Conservation (phyloP, 768 basidiomycete genomes). For the Royoungia palumana region DNA sequence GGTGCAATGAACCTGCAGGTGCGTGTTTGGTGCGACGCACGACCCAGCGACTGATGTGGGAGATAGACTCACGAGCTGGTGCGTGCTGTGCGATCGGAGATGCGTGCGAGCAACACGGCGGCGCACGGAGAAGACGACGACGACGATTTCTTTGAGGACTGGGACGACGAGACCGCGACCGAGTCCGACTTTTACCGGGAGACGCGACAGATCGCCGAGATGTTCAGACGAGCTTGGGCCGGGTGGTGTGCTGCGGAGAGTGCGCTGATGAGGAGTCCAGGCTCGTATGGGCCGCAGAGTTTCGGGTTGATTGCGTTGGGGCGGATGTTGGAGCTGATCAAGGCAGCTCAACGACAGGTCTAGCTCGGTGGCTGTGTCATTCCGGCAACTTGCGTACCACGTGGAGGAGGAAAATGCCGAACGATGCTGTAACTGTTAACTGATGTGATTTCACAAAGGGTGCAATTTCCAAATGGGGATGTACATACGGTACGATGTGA, state of each 20-base stretch:
- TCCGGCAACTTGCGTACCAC: constrained; percentile 10
- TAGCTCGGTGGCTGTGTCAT: not conserved
- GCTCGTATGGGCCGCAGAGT: constrained; percentile 39
- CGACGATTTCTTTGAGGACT: constrained; percentile 24
- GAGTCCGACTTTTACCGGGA: constrained; percentile 30
- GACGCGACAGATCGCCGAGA: constrained; percentile 25
- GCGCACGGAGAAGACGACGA: constrained; percentile 24
- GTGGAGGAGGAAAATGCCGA: constrained; percentile 26
- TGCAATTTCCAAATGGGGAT: constrained; percentile 9
- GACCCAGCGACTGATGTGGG: constrained; percentile 2
- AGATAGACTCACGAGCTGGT: constrained; percentile 39
- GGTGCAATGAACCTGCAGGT: constrained; percentile 45
- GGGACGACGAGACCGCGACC: constrained; percentile 23
- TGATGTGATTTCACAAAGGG: constrained; percentile 32
- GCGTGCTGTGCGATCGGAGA: constrained; percentile 34
- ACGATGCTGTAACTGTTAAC: constrained; percentile 2
- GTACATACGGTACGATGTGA: constrained; percentile 24
- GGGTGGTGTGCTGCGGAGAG: constrained; percentile 42
- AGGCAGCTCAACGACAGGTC: constrained; percentile 16
- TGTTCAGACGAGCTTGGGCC: constrained; percentile 41
- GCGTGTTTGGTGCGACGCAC: constrained; percentile 4
- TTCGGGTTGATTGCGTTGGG: constrained; percentile 47
- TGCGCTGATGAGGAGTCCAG: constrained; percentile 20
- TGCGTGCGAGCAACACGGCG: constrained; percentile 16
- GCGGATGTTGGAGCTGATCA: constrained; percentile 39